Conservation (phyloP, 495 filamentous ascomycete species). For the Cetradonia linearis region DNA sequence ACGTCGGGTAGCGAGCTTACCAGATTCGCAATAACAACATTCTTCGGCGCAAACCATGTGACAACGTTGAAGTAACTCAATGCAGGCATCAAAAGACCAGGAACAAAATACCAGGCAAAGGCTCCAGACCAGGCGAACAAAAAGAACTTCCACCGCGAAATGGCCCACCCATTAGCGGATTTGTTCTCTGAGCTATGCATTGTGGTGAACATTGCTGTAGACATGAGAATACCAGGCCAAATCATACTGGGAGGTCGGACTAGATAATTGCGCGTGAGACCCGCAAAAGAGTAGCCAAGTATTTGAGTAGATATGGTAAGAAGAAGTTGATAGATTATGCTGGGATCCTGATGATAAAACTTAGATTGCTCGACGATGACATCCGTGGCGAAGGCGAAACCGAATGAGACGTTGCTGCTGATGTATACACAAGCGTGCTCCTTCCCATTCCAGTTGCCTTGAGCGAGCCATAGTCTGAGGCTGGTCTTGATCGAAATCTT, state of each 20-base stretch:
- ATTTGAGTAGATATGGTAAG: conserved; percentile 79
- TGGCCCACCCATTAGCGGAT: conserved; percentile 72
- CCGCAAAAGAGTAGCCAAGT: conserved; percentile 73
- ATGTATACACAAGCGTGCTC: conserved; percentile 82
- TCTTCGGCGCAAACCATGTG: conserved; percentile 81
- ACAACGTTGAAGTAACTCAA: conserved; percentile 85
- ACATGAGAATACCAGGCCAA: conserved; percentile 82
- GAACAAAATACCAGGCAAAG: conserved; percentile 72
- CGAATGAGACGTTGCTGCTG: conserved; percentile 84
- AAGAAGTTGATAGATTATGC: conserved; percentile 65
- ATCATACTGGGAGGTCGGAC: conserved; percentile 83
- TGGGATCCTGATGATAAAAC: conserved; percentile 71
- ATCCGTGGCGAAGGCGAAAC: conserved; percentile 70
- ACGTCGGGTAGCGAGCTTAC: conserved; percentile 25
- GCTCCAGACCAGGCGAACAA: conserved; percentile 54
- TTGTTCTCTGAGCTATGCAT: conserved; percentile 75
- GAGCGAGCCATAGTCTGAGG: conserved; percentile 59
- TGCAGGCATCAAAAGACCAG: conserved; percentile 74
- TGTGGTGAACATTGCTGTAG: conserved; percentile 76
- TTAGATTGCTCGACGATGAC: conserved; percentile 80
- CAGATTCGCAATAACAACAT: conserved; percentile 65
- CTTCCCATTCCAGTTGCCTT: conserved; percentile 77
- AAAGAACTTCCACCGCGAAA: conserved; percentile 77
- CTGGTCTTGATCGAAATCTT: conserved; percentile 11
- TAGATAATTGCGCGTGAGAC: conserved; percentile 64